Base-by-base conservation (phyloP, 495 filamentous ascomycete species). In the Tuber microsphaerosporum region DNA sequence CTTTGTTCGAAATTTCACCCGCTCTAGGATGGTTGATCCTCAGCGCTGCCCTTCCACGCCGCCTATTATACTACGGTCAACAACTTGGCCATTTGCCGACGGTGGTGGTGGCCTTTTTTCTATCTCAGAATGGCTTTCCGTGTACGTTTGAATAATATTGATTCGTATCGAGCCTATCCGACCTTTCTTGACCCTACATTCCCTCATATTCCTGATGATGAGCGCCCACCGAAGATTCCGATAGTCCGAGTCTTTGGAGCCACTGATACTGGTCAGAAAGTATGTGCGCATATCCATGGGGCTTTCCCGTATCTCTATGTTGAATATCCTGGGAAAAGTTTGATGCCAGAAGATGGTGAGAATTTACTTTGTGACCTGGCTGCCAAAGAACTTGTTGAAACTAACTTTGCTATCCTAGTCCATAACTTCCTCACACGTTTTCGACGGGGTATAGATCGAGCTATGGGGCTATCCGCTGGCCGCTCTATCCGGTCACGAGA, bases 251-350 rank as follows among this genome's bases (percentile, higher is more conserved):
- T 95, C 31, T 99, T 97, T 83, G 96, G 95, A 0, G 90, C 93
- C 7, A 97, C 95, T 3, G 96, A 97, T 83, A 92, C 93, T 0
- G 96, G 96, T 2, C 94, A 99, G 83, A 97, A 94, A 77, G 92
- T 98, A 22, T 98, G 95, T 85, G 93, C 93, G 37, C 95, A 99
- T 87, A 90, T 99, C 69, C 95, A 99, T 83, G 95, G 96, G 76
- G 94, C 91, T 43, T 93, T 98, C 81, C 95, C 96, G 7, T 99
- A 99, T 83, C 86, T 99, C 16, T 98, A 92, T 83, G 86, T 99
- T 76, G 89, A 95, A 84, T 98, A 99, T 84, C 86, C 88, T 46
- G 74, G 76, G 51, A 73, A 72, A 42, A 88, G 88, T 69, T 84
- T 96, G 70, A 87, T 87, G 14, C 84, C 87, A 45, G 88, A 91